Percentiles rank a stretch among this genome's conserved stretches.
phyloP scores from a whole-genome alignment of 1,284 basidiomycete genomes.

The Ceraceosorus guamensis region DNA sequence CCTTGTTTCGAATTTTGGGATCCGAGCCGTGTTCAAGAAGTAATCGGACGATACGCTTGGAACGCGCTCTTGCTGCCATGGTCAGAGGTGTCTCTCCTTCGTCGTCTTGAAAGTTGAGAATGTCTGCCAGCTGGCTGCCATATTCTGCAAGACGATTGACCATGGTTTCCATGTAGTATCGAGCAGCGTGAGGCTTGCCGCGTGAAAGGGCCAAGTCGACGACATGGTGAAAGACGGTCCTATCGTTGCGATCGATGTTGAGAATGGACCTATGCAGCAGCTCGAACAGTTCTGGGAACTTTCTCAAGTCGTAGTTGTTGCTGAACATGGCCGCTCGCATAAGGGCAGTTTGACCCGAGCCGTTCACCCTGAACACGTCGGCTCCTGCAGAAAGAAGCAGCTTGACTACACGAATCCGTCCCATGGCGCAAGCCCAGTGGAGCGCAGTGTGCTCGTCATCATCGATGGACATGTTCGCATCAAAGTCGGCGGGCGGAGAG shows the following conservation, averaged over 20 bases:
- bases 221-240: constrained; percentile 97
- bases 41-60: constrained; percentile 91
- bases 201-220: constrained; percentile 98
- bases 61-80: constrained; percentile 88
- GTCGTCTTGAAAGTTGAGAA: constrained; percentile 98
- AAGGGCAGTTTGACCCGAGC: constrained; percentile 88
- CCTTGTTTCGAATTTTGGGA: constrained; percentile 87
- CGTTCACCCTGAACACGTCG: constrained; percentile 95
- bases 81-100: constrained; percentile 97
- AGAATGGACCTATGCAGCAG: constrained; percentile 91
- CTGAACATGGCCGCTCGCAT: constrained; percentile 99
- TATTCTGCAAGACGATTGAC: constrained; percentile 83
- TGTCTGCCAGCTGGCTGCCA: constrained; percentile 91
- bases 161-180: constrained; percentile 98
- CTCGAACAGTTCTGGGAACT: constrained; percentile 96
- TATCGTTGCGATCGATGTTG: constrained; percentile 96
- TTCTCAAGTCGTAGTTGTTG: constrained; percentile 98
- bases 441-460: constrained; percentile 96
- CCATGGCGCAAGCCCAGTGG: constrained; percentile 99
- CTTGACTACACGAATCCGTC: constrained; percentile 91
- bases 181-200: constrained; percentile 91
- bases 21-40: constrained; percentile 95
- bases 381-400: constrained; percentile 87
- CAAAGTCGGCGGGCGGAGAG: constrained; percentile 81
- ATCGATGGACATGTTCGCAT: constrained; percentile 93